Evolutionary conservation across 805 yeast genomes (phyloP).

Genomic region (Wickerhamomyces xylosicus): DNA sequence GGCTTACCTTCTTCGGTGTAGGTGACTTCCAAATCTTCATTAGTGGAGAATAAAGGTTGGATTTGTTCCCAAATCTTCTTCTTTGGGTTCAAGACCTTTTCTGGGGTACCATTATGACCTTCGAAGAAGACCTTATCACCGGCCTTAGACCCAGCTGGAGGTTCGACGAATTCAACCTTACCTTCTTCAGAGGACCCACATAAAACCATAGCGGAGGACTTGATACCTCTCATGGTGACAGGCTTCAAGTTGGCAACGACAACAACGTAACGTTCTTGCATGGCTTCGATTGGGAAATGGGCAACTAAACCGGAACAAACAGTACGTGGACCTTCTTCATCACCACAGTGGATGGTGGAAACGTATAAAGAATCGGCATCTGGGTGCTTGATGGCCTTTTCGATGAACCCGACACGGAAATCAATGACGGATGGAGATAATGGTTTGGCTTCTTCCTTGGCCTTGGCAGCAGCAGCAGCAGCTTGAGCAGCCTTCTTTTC

Average conservation of each 20-base stretch:
- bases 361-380: constrained; percentile 95
- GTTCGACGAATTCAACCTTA: constrained; percentile 84
- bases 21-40: constrained; percentile 63
- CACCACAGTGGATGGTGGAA: constrained; percentile 95
- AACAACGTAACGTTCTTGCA: constrained; percentile 90
- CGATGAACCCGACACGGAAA: constrained; percentile 91
- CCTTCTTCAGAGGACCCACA: constrained; percentile 77
- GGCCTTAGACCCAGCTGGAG: constrained; percentile 86
- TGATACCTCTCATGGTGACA: constrained; percentile 95
- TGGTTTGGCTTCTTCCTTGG: constrained; percentile 43
- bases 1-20: constrained; percentile 73
- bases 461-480: constrained; percentile 36
- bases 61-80: constrained; percentile 95
- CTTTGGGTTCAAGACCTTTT: constrained; percentile 90
- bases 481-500: constrained; percentile 44
- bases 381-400: constrained; percentile 94
- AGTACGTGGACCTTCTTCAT: constrained; percentile 94
- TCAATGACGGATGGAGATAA: constrained; percentile 82
- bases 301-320: constrained; percentile 96
- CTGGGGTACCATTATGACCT: constrained; percentile 82
- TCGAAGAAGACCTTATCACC: constrained; percentile 97
- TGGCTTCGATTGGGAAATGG: constrained; percentile 79
- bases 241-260: constrained; percentile 96
- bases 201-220: constrained; percentile 92
- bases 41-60: constrained; percentile 86